Percentiles rank a stretch among this genome's conserved stretches.
These are phyloP conservation scores for Pleurotus pulmonarius DNA, from an alignment of 768 basidiomycete species.

Conservation along the genomic window DNA sequence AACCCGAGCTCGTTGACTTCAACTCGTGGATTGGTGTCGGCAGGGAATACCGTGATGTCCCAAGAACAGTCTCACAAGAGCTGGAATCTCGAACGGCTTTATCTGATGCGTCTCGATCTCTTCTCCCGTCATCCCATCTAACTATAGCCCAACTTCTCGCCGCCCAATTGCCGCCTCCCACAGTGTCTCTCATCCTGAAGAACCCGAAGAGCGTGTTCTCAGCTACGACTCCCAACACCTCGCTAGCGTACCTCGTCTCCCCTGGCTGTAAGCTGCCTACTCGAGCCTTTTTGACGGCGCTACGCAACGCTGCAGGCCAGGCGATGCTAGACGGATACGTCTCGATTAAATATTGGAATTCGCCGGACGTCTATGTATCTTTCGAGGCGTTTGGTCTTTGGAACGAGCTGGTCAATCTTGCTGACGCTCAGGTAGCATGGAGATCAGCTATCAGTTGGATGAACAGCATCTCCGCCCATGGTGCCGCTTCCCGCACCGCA, in stretches of 20 bases:
- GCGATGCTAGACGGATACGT: constrained; percentile 2
- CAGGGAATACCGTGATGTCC: background rate
- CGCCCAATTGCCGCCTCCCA: background rate
- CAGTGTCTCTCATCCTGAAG: background rate
- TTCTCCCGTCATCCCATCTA: background rate
- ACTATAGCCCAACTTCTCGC: background rate
- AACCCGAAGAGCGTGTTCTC: background rate
- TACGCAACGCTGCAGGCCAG: background rate
- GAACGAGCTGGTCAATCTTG: background rate
- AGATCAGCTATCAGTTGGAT: background rate
- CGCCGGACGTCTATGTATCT: background rate
- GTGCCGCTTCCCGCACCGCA: background rate
- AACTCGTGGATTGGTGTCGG: background rate
- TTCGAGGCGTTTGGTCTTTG: constrained; percentile 3
- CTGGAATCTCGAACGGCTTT: background rate
- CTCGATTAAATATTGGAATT: constrained; percentile 1
- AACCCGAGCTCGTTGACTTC: background rate
- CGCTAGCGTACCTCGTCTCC: background rate
- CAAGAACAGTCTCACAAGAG: background rate
- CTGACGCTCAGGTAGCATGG: background rate
- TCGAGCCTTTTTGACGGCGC: background rate
- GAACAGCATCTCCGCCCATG: background rate
- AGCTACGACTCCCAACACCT: background rate
- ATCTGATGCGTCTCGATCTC: background rate
- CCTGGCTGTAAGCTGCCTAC: background rate